Evolutionary conservation across 768 basidiomycete genomes (phyloP).

Genomic region (Lentinus brumalis): DNA sequence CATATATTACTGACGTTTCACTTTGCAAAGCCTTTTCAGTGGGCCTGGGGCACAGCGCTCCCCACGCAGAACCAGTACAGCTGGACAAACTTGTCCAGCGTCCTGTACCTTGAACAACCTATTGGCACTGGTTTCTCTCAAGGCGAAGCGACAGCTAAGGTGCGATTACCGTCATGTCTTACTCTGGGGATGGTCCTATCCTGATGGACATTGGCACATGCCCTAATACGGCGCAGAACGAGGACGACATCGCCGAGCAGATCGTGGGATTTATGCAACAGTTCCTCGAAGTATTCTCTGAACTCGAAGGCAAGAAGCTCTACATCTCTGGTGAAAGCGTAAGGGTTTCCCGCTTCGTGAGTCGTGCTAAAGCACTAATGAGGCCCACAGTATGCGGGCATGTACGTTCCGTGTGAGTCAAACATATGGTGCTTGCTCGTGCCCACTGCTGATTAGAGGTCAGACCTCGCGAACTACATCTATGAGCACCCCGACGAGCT

Average conservation of each 20-base stretch:
- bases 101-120: constrained; percentile 78
- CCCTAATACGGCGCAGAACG: constrained; percentile 34
- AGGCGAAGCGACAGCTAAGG: constrained; percentile 58
- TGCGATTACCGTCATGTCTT: constrained; percentile 13
- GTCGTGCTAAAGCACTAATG: not conserved
- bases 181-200: not conserved
- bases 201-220: not conserved
- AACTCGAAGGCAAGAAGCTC: constrained; percentile 71
- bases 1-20: not conserved
- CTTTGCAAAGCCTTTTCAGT: constrained; percentile 58
- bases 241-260: constrained; percentile 59
- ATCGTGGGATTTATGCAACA: constrained; percentile 68
- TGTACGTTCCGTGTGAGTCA: constrained; percentile 58
- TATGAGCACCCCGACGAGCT: constrained; percentile 56
- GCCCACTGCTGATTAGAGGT: not conserved
- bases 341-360: constrained; percentile 27
- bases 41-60: constrained; percentile 63
- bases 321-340: constrained; percentile 79
- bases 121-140: constrained; percentile 80
- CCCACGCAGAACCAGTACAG: constrained; percentile 66
- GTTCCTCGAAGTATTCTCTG: constrained; percentile 73
- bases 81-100: constrained; percentile 79
- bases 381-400: constrained; percentile 66
- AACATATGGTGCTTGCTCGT: not conserved
- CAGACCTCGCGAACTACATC: constrained; percentile 78